Percentiles rank a stretch among this genome's conserved stretches.
phyloP scores from a whole-genome alignment of 2,329 filamentous ascomycete species.

The Colletotrichum cordylinicola region DNA sequence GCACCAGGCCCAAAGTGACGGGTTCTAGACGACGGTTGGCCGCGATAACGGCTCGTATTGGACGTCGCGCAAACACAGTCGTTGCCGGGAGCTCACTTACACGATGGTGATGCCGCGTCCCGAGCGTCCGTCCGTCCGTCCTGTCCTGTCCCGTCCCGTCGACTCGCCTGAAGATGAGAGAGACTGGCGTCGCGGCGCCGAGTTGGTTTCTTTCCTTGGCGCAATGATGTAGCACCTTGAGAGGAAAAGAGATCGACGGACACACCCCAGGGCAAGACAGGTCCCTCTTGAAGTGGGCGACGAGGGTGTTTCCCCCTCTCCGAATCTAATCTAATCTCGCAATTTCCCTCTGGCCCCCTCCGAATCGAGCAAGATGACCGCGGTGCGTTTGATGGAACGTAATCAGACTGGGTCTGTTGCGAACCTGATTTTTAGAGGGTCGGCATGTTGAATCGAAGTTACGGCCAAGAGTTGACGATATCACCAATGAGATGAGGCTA shows the following conservation, averaged over 20 bases:
- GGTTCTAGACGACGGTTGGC: not conserved
- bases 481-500: not conserved
- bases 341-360: not conserved
- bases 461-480: not conserved
- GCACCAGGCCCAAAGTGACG: not conserved
- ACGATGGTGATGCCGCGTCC: not conserved
- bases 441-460: not conserved
- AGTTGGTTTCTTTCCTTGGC: not conserved
- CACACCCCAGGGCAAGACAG: not conserved
- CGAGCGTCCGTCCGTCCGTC: not conserved
- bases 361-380: constrained; percentile 9
- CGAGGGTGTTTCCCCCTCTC: not conserved
- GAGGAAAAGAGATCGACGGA: not conserved
- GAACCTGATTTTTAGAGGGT: constrained; percentile 16
- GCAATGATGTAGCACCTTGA: not conserved
- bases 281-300: not conserved
- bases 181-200: not conserved
- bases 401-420: not conserved
- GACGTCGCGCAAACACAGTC: not conserved
- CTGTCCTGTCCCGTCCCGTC: not conserved
- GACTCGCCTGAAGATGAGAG: not conserved
- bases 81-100: not conserved
- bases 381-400: not conserved
- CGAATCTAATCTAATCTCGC: constrained; percentile 14
- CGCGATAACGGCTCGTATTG: not conserved